A percentile compares a stretch with the other conserved stretches of the same genome.
Evolutionary conservation across 2,329 filamentous ascomycete species (phyloP).

Genomic region (Cercospora zeina): DNA sequence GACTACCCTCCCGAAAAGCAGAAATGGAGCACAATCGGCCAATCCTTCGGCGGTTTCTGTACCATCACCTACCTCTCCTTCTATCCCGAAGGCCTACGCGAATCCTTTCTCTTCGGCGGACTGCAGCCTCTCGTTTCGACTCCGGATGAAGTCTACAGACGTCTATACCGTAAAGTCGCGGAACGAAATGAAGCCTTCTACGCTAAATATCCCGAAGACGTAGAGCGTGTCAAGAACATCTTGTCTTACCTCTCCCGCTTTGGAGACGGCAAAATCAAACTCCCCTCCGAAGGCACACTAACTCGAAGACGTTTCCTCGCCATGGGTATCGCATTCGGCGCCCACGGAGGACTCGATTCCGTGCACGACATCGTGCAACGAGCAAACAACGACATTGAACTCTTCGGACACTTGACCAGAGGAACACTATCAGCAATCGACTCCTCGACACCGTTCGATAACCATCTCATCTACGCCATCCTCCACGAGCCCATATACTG

Average conservation of each 20-base stretch:
- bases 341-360: constrained; percentile 71
- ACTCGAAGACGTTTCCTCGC: constrained; percentile 74
- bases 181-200: constrained; percentile 80
- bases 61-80: constrained; percentile 79
- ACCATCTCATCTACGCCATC: constrained; percentile 77
- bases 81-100: constrained; percentile 68
- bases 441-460: constrained; percentile 67
- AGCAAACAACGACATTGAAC: constrained; percentile 69
- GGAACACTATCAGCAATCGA: constrained; percentile 71
- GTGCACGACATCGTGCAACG: constrained; percentile 74
- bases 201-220: constrained; percentile 79
- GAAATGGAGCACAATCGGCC: constrained; percentile 84
- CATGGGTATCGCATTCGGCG: constrained; percentile 74
- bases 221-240: constrained; percentile 66
- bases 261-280: constrained; percentile 58
- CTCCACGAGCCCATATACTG: constrained; percentile 89
- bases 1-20: constrained; percentile 68
- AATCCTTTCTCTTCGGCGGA: constrained; percentile 81
- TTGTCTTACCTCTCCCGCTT: constrained; percentile 61
- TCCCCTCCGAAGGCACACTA: constrained; percentile 72
- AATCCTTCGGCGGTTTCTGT: constrained; percentile 91
- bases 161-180: constrained; percentile 67
- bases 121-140: constrained; percentile 72
- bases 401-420: constrained; percentile 73
- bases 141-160: constrained; percentile 73